Evolutionary conservation across 345 rosid species (phyloP).

Genomic region (Linum tenue): DNA sequence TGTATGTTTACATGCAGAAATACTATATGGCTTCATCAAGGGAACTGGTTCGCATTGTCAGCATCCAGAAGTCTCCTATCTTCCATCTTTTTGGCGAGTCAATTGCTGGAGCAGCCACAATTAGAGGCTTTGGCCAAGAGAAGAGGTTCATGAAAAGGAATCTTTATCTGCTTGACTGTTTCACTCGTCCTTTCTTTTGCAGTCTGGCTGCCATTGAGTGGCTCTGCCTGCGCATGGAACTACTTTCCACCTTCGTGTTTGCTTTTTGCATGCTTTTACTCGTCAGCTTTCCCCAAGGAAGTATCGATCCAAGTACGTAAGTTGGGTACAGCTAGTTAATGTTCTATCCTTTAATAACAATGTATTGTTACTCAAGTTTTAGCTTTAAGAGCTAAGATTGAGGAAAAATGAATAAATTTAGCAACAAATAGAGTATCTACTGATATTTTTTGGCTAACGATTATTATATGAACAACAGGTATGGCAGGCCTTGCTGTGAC

Average conservation of each 20-base stretch:
- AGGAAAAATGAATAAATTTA: neutral
- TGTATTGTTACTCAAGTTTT: neutral
- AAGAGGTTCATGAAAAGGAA: slow-evolving; percentile 96
- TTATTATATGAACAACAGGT: slow-evolving; percentile 37
- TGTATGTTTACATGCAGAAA: slow-evolving; percentile 47
- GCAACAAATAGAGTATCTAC: neutral
- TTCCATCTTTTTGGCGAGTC: slow-evolving; percentile 97
- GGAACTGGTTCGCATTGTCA: slow-evolving; percentile 95
- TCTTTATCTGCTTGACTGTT: slow-evolving; percentile 96
- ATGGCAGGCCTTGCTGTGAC: slow-evolving; percentile 99
- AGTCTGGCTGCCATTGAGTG: slow-evolving; percentile 98
- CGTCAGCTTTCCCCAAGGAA: slow-evolving; percentile 93
- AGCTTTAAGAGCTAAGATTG: neutral
- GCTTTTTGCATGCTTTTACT: slow-evolving; percentile 98
- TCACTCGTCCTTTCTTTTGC: slow-evolving; percentile 95
- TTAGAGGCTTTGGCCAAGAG: slow-evolving; percentile 98
- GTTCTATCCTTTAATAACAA: slow-evolving; percentile 1
- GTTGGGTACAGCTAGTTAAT: neutral
- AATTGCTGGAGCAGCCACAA: slow-evolving; percentile 97
- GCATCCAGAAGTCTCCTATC: slow-evolving; percentile 97
- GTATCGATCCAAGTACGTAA: slow-evolving; percentile 91
- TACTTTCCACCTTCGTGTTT: slow-evolving; percentile 88
- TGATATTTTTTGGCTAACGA: slow-evolving; percentile 7
- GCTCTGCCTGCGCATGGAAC: slow-evolving; percentile 98
- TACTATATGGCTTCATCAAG: slow-evolving; percentile 99